A percentile compares a stretch with the other conserved stretches of the same genome.
phyloP scores from a whole-genome alignment of 2,329 filamentous ascomycete species.

The Monosporascus sp. region DNA sequence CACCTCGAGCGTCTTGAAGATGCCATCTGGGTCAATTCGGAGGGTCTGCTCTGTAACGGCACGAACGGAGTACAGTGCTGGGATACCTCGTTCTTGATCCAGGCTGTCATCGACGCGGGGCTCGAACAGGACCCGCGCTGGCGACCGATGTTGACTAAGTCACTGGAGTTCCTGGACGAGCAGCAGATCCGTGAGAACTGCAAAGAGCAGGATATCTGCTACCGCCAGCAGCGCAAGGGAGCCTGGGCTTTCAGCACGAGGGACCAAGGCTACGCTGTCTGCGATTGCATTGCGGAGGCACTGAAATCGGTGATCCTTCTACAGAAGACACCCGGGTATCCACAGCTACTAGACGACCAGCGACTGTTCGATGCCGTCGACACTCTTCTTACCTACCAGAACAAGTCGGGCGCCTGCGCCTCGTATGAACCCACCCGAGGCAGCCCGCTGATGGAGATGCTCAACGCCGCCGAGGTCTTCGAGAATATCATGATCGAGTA shows the following conservation, averaged over 20 bases:
- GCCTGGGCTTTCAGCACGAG: slow-evolving; percentile 95
- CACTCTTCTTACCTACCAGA: slow-evolving; percentile 87
- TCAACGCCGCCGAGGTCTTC: slow-evolving; percentile 96
- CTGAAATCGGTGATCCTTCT: slow-evolving; percentile 81
- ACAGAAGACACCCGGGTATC: slow-evolving; percentile 72
- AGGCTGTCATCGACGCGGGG: slow-evolving; percentile 73
- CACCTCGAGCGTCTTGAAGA: slow-evolving; percentile 81
- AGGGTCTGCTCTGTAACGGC: slow-evolving; percentile 91
- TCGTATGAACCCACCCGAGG: slow-evolving; percentile 85
- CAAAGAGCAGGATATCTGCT: slow-evolving; percentile 70
- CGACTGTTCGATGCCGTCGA: slow-evolving; percentile 85
- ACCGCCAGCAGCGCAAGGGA: slow-evolving; percentile 85
- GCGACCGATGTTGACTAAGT: slow-evolving; percentile 76
- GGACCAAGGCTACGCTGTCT: slow-evolving; percentile 90
- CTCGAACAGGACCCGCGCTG: slow-evolving; percentile 73
- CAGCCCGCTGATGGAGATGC: slow-evolving; percentile 69
- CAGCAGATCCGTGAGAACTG: slow-evolving; percentile 88
- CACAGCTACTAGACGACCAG: slow-evolving; percentile 65
- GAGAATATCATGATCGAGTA: slow-evolving; percentile 98
- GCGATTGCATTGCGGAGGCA: slow-evolving; percentile 88
- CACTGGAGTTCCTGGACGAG: slow-evolving; percentile 77
- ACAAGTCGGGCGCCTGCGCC: slow-evolving; percentile 75
- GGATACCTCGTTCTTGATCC: slow-evolving; percentile 90
- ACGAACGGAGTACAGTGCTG: slow-evolving; percentile 98
- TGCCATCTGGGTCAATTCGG: slow-evolving; percentile 83